Evolutionary conservation across 2,329 filamentous ascomycete genomes (phyloP).

Genomic region (Bipolaris bicolor): DNA sequence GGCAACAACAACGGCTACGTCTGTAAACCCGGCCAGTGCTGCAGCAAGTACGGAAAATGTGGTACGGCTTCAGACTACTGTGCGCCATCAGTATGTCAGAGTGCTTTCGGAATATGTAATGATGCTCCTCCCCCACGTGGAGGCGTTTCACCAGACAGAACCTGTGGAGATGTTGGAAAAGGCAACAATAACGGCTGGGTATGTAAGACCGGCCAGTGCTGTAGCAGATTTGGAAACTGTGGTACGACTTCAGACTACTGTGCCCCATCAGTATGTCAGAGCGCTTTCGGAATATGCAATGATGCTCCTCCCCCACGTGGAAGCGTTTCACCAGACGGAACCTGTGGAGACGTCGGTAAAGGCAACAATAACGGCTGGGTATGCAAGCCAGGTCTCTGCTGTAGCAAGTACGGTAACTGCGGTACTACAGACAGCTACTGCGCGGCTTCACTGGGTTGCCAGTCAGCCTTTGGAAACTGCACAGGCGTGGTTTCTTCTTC

Average conservation of each 20-base stretch:
- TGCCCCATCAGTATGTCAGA: too few species aligned
- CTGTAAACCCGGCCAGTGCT: neutral
- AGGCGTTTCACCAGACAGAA: slow-evolving; percentile 8
- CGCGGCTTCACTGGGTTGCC: slow-evolving; percentile 24
- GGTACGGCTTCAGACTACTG: neutral
- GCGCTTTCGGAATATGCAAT: too few species aligned
- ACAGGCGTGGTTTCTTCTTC: slow-evolving; percentile 1
- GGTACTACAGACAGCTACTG: slow-evolving; percentile 27
- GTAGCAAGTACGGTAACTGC: slow-evolving; percentile 49
- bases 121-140: neutral
- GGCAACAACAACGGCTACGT: neutral
- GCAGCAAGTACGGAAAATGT: slow-evolving; percentile 5
- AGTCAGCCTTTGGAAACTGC: slow-evolving; percentile 26
- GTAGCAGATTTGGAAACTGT: neutral
- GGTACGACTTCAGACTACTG: neutral
- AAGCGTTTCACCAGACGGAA: too few species aligned
- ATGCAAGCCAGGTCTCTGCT: slow-evolving; percentile 21
- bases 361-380: neutral
- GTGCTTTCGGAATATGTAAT: slow-evolving; percentile 8
- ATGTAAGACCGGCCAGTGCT: slow-evolving; percentile 42
- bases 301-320: too few species aligned
- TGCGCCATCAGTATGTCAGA: neutral
- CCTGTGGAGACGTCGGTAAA: too few species aligned
- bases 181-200: slow-evolving; percentile 35
- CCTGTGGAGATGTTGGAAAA: slow-evolving; percentile 9